Base-by-base conservation (phyloP, 805 yeast genomes). In the Huiozyma naganishii region DNA sequence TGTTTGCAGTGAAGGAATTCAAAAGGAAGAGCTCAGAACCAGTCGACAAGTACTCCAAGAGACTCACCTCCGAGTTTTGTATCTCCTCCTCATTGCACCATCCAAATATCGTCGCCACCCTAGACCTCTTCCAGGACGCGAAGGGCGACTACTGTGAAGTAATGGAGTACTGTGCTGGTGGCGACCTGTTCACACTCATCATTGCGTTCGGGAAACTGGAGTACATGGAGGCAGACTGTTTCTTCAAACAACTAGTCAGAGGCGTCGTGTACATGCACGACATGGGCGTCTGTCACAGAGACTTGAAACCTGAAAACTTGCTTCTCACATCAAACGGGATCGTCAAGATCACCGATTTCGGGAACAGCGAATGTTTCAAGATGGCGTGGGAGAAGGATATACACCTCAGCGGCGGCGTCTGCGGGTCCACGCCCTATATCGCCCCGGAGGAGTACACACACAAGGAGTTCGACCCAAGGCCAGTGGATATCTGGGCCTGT, bases 261-360 rank as follows among this genome's bases (percentile, higher is more conserved):
- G 95, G 95, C 36, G 92, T 87, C 28, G 77, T 76, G 43, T 87
- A 84, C 67, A 90, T 90, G 74, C 97, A 92, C 61, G 77, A 77
- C 45, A 83, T 80, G 59, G 96, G 96, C 4, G 88, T 90, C 10
- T 83, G 89, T 36, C 98, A 90, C 62, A 73, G 98, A 50, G 98
- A 90, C 64, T 68, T 90, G 54, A 90, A 90, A 62, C 98, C 98
- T 0, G 98, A 90, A 55, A 90, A 90, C 57, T 81, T 90, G 40
- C 63, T 90, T 49, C 64, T 87, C 36, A 83, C 92, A 0, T 76
- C 78, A 34, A 72, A 72, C 47, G 95, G 95, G 37, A 68, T 71
- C 11, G 61, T 88, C 44, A 87, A 87, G 59, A 83, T 87, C 46
- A 82, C 95, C 2, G 96, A 87, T 67, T 88, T 88, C 54, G 96